A percentile compares a stretch with the other conserved stretches of the same genome.
phyloP scores from a whole-genome alignment of 257 asterid species.

The Solanum pinnatisectum region DNA sequence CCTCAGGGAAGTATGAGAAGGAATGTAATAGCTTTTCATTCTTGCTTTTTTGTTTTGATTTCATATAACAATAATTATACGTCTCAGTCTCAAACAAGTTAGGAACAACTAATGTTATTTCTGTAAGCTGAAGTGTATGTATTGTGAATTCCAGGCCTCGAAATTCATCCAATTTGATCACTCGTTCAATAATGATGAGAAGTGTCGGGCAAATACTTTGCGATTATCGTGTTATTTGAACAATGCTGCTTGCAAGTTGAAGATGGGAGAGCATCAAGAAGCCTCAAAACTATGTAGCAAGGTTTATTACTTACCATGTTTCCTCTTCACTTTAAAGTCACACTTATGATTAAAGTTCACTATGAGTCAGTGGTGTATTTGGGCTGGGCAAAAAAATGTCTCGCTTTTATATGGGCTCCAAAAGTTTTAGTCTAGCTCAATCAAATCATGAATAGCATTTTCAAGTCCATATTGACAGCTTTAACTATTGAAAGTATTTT shows the following conservation, averaged over 20 bases:
- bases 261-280: constrained; percentile 32
- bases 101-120: background rate
- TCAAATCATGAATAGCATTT: background rate
- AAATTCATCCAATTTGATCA: constrained; percentile 36
- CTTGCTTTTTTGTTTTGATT: background rate
- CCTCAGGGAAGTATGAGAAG: constrained; percentile 53
- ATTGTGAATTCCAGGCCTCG: constrained; percentile 30
- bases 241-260: constrained; percentile 54
- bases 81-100: background rate
- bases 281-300: constrained; percentile 41
- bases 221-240: constrained; percentile 35
- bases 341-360: background rate
- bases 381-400: background rate
- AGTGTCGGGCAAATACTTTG: constrained; percentile 16
- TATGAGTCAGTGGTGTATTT: background rate
- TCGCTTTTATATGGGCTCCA: background rate
- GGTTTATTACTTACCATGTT: constrained; percentile 5
- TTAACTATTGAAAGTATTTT: background rate
- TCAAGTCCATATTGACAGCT: background rate
- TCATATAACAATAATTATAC: background rate
- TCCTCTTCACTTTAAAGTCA: background rate
- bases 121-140: background rate
- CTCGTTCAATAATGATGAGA: constrained; percentile 31
- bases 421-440: background rate
- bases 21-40: constrained; percentile 24